Percentiles rank a stretch among this genome's conserved stretches.
phyloP scores from a whole-genome alignment of 2,329 filamentous ascomycete genomes.

The Trichoderma oligosporum region DNA sequence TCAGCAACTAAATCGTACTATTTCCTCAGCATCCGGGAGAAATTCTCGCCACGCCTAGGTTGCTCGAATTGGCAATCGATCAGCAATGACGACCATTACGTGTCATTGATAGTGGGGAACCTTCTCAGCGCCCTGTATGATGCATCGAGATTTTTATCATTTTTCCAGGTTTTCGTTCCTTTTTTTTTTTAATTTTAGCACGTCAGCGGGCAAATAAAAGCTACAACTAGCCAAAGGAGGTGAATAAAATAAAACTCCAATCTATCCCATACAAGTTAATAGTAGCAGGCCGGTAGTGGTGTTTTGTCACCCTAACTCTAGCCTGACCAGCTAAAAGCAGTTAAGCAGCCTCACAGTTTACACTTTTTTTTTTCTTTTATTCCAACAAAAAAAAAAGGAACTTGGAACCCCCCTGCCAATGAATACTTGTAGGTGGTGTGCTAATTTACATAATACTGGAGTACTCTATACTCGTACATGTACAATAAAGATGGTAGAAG shows the following conservation, averaged over 20 bases:
- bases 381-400: not conserved
- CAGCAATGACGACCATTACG: slow-evolving; percentile 4
- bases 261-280: too few relatives aligned
- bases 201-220: too few relatives aligned
- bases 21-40: too few relatives aligned
- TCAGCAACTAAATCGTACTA: too few relatives aligned
- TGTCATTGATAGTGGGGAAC: slow-evolving; percentile 8
- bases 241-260: too few relatives aligned
- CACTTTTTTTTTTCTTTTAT: not conserved
- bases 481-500: not conserved
- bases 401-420: not conserved
- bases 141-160: too few relatives aligned
- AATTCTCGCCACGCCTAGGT: slow-evolving; percentile 4
- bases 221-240: too few relatives aligned
- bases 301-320: too few relatives aligned
- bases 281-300: too few relatives aligned
- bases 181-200: too few relatives aligned
- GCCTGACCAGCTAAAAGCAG: too few relatives aligned
- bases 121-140: too few relatives aligned
- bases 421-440: slow-evolving; percentile 1
- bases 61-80: slow-evolving; percentile 6
- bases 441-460: slow-evolving; percentile 2
- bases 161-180: slow-evolving; percentile 3
- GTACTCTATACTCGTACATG: not conserved
- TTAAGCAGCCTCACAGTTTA: not conserved